phyloP scores from a whole-genome alignment of 2,329 filamentous ascomycete species.

The Colletotrichum cuscutae region DNA sequence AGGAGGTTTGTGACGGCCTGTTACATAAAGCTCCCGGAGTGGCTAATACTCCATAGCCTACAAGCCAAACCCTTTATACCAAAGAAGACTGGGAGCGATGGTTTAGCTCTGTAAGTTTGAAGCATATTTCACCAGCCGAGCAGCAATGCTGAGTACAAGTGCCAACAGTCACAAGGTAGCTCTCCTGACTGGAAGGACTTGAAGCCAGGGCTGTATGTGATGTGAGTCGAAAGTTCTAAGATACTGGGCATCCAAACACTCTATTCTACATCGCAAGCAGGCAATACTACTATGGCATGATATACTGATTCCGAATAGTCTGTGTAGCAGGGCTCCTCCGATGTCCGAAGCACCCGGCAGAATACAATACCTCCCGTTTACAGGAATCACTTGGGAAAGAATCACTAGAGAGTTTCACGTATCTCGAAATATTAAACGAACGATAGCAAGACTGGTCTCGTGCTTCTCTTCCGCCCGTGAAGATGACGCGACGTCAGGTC shows the following conservation, averaged over 20 bases:
- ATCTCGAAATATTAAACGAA: neutral
- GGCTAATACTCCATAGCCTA: neutral
- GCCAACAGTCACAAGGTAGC: neutral
- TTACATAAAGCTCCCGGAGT: too few relatives aligned
- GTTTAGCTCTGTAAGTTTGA: neutral
- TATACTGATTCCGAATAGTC: neutral
- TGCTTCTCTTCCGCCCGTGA: neutral
- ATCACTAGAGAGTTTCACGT: neutral
- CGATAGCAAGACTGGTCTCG: neutral
- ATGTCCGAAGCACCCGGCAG: neutral
- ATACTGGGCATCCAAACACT: too few relatives aligned
- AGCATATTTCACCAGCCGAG: neutral
- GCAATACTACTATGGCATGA: too few relatives aligned
- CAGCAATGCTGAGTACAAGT: neutral
- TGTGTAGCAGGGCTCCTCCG: conserved; percentile 3
- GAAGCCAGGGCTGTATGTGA: neutral
- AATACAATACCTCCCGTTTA: neutral
- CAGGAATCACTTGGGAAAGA: neutral
- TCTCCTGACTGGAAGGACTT: neutral
- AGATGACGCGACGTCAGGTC: neutral
- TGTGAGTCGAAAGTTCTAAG: neutral
- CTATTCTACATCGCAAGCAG: too few relatives aligned
- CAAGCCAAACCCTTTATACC: neutral
- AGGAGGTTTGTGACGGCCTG: neutral
- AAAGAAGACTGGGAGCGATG: conserved; percentile 22